Conservation (phyloP, 2,329 filamentous ascomycete species). For the Talaromyces albobiverticillius region DNA sequence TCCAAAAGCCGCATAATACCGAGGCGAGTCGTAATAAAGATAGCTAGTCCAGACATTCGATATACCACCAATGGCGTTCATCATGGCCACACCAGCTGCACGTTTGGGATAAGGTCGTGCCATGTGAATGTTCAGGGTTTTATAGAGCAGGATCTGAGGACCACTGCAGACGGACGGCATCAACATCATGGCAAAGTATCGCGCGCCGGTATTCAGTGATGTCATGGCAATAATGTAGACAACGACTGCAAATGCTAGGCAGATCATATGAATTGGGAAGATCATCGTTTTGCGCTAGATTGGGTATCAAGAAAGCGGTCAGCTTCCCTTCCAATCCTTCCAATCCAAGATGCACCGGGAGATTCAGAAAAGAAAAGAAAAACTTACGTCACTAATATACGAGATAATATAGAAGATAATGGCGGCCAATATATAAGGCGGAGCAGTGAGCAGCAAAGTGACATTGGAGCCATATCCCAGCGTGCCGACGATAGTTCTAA, state of each 20-base stretch:
- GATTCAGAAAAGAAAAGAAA: too few species aligned
- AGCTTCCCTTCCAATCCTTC: too few species aligned
- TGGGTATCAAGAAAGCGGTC: too few species aligned
- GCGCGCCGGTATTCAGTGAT: conserved; percentile 48
- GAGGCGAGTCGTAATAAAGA: neutral
- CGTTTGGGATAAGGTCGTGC: conserved; percentile 54
- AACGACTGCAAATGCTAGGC: conserved; percentile 16
- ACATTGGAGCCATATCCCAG: conserved; percentile 47
- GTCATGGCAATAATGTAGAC: conserved; percentile 25
- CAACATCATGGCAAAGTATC: conserved; percentile 57
- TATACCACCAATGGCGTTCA: conserved; percentile 49
- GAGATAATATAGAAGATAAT: conserved; percentile 42
- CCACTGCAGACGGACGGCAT: conserved; percentile 55
- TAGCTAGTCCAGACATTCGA: conserved; percentile 12
- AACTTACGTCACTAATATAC: too few species aligned
- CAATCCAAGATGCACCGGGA: too few species aligned
- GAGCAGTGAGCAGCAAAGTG: conserved; percentile 47
- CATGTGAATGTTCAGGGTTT: conserved; percentile 52
- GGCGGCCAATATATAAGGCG: conserved; percentile 45
- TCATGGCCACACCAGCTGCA: conserved; percentile 53
- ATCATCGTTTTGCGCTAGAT: too few species aligned
- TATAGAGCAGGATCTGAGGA: conserved; percentile 48
- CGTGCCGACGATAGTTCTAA: neutral
- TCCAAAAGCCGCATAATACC: conserved; percentile 16
- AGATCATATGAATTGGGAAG: too few species aligned